Evolutionary conservation across 2,329 filamentous ascomycete species (phyloP), one percentile per base, ranked within the genome.

Genomic region (Cladobotryum protrusum): DNA sequence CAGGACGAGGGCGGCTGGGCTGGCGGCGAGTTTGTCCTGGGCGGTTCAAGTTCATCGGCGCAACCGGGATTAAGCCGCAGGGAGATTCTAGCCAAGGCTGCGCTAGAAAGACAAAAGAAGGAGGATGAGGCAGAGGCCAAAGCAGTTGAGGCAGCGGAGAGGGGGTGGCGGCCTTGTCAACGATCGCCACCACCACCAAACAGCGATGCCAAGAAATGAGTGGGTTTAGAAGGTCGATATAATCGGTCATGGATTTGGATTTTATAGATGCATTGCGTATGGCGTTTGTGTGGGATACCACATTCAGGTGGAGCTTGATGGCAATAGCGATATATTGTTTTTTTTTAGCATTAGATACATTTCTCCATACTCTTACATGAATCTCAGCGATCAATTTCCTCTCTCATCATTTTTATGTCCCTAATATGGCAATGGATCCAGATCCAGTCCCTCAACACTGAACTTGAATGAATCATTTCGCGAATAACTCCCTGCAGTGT

Each of bases 401-500:
- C n/a, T 19, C 15, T 9, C 14, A n/a, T 15, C 12, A 4, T n/a
- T 2, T n/a, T n/a, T 19, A 9, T 40, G 4, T 24, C 7, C 8
- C 61, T 54, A 71, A 47, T 81, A 83, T 0, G 80, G 78, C 52
- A 83, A 64, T 29, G 80, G 79, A 58, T 74, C 73, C 35, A 84
- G 55, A 57, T 83, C 75, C 54, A 85, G 59, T 0, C 81, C 82
- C 45, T 76, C 68, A 4, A 85, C 81, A 0, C 72, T 76, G 24
- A 85, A 72, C 60, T 75, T 78, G 66, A 85, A 85, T 3, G 77
- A 72, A 63, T 85, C 82, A 53, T 80, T 83, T 48, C 89, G 78
- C 2, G 89, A 91, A 67, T 95, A 96, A 62, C 86, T 90, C 0
- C 91, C 91, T 2, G 82, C 89, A 35, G 88, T 83, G 71, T 96